Conservation (phyloP, 768 basidiomycete species). For the Vishniacozyma victoriae region DNA sequence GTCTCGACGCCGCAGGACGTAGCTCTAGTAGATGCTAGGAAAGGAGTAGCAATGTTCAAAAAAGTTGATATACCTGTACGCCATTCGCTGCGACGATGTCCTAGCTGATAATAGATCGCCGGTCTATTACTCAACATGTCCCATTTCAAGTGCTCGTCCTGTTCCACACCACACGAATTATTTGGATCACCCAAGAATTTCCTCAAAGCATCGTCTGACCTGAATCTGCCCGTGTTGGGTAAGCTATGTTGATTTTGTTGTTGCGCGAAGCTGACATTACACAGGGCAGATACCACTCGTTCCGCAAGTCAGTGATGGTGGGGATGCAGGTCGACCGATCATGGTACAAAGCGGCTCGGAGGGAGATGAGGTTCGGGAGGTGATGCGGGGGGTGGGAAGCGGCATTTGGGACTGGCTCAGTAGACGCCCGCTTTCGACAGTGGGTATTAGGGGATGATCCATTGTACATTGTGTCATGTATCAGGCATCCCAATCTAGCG, state of each 20-base stretch:
- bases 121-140: conserved; percentile 86
- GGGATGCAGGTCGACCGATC: conserved; percentile 59
- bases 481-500: too few relatives aligned
- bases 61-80: conserved; percentile 77
- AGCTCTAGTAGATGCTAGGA: conserved; percentile 81
- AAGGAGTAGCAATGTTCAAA: conserved; percentile 86
- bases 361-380: conserved; percentile 33
- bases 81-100: neutral
- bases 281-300: conserved; percentile 67
- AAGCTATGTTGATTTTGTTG: neutral
- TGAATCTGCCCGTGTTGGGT: conserved; percentile 64
- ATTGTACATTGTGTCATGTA: too few relatives aligned
- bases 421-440: neutral
- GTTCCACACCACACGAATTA: conserved; percentile 58
- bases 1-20: conserved; percentile 95
- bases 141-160: conserved; percentile 71
- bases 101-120: conserved; percentile 57
- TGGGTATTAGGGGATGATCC: conserved; percentile 20
- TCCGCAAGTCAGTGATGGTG: conserved; percentile 62
- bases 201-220: conserved; percentile 55
- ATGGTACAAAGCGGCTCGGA: conserved; percentile 34
- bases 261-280: neutral
- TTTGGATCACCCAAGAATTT: conserved; percentile 69
- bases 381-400: conserved; percentile 30
- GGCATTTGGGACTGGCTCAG: conserved; percentile 34